A percentile compares a stretch with the other conserved stretches of the same genome.
These are phyloP conservation scores for Hypholoma fasciculare DNA, from an alignment of 768 basidiomycete species.

Conservation along the genomic window DNA sequence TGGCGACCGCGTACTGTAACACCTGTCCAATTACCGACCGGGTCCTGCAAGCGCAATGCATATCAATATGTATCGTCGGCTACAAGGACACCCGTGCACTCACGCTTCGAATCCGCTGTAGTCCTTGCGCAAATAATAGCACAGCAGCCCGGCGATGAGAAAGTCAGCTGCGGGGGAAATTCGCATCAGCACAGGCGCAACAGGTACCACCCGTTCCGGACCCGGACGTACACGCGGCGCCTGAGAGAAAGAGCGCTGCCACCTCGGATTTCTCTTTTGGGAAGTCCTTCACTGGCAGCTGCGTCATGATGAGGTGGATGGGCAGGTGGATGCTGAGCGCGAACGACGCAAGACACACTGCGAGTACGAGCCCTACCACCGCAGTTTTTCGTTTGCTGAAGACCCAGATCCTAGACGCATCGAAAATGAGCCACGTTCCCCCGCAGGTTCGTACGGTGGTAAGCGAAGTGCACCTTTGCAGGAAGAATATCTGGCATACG, in stretches of 20 bases:
- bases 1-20: slow-evolving; percentile 21
- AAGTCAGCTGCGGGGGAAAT: slow-evolving; percentile 5
- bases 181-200: neutral
- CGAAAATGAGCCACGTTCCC: no score
- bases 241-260: slow-evolving; percentile 3
- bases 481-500: slow-evolving; percentile 18
- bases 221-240: slow-evolving; percentile 4
- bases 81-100: neutral
- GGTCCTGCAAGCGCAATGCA: slow-evolving; percentile 2
- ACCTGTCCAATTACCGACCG: slow-evolving; percentile 14
- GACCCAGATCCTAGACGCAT: slow-evolving; percentile 4
- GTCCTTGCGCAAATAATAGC: slow-evolving; percentile 8
- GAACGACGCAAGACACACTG: slow-evolving; percentile 4
- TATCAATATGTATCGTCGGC: neutral
- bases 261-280: slow-evolving; percentile 4
- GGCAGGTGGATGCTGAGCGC: slow-evolving; percentile 8
- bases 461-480: neutral
- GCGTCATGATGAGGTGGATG: neutral
- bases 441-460: no score
- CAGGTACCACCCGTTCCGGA: neutral
- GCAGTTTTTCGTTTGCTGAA: slow-evolving; percentile 7
- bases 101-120: slow-evolving; percentile 6
- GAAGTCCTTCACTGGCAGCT: neutral
- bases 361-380: slow-evolving; percentile 5
- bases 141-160: slow-evolving; percentile 8